Base-by-base conservation (phyloP, 495 filamentous ascomycete species). In the Penicillium arizonense region DNA sequence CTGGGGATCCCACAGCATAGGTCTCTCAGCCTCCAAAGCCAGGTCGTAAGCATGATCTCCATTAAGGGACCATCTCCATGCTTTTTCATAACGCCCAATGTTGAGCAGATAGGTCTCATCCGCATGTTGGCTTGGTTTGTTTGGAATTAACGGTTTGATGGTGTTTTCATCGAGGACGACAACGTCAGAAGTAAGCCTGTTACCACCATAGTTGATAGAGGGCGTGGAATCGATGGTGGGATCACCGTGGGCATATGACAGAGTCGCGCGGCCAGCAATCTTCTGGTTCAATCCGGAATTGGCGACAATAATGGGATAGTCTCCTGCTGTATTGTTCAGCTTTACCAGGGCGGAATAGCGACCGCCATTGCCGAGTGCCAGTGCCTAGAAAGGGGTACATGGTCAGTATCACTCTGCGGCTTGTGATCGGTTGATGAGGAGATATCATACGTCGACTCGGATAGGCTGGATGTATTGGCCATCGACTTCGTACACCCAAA, bases 41-140 rank as follows among this genome's bases (percentile, higher is more conserved):
- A 69, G 56, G 9, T 45, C n/a, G 11, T 49, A 52, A 28, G 54
- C 33, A 7, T 44, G 6, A 1, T 59, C 26, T n/a, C 64, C 56
- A 16, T 71, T 63, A 50, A 64, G 77, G 0, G 77, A 64, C 18
- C 75, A 50, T 41, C 41, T 41, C 47, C 47, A 50, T 1, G 47
- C 47, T 1, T 50, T 33, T 3, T 41, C 36, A 41, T 41, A 33
- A 5, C 47, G 47, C 1, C 47, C 47, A 34, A 41, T 33, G 0
- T 9, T 20, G 3, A 50, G 47, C 4, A 40, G 5, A 26, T 33
- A 50, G 1, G 47, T 50, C 7, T 30, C 4, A 10, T 50, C 37
- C 8, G 14, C 26, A 5, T 34, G 14, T 13, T 34, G 5, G 3
- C 14, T 39, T 12, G 47, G 47, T 24, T 5, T 24, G 11, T 30